Percentiles rank a stretch among this genome's conserved stretches.
These are phyloP conservation scores for Ecytonucleospora hepatopenaei DNA, from an alignment of 371 early-diverging fungal genomes.

Conservation along the genomic window DNA sequence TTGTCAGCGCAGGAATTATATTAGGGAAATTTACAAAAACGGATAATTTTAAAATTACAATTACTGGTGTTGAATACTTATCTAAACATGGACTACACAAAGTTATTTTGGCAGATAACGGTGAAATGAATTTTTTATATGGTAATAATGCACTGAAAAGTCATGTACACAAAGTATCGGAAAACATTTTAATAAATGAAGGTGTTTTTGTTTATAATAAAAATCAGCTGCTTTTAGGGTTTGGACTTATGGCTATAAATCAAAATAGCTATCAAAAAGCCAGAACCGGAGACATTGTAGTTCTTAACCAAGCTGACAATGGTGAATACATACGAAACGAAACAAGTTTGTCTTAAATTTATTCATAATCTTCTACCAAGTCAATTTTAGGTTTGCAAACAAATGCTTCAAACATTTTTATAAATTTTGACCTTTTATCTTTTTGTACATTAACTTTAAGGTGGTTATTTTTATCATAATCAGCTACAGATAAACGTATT, in stretches of 20 bases:
- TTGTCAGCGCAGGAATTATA: constrained; percentile 77
- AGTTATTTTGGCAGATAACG: constrained; percentile 92
- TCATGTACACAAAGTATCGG: constrained; percentile 82
- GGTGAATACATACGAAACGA: constrained; percentile 72
- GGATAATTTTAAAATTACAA: constrained; percentile 80
- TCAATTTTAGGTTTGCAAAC: background rate
- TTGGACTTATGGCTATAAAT: constrained; percentile 84
- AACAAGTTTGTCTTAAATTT: constrained; percentile 12
- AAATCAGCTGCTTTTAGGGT: constrained; percentile 84
- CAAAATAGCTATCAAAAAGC: constrained; percentile 73
- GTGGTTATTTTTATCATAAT: background rate
- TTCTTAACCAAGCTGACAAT: constrained; percentile 89
- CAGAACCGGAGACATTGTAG: constrained; percentile 81
- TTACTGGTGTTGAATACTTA: constrained; percentile 77
- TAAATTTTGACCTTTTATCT: background rate
- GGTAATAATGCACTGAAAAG: constrained; percentile 95
- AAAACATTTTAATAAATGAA: constrained; percentile 87
- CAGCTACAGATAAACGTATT: too few species aligned
- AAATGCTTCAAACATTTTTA: background rate
- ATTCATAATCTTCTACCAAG: background rate
- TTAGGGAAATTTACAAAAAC: constrained; percentile 95
- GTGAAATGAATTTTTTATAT: constrained; percentile 95
- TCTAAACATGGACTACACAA: constrained; percentile 83
- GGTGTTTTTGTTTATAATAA: constrained; percentile 84
- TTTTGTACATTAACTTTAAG: background rate